Evolutionary conservation across 108 stramenopile species (phyloP).

Genomic region (Pelagomonas calceolata): DNA sequence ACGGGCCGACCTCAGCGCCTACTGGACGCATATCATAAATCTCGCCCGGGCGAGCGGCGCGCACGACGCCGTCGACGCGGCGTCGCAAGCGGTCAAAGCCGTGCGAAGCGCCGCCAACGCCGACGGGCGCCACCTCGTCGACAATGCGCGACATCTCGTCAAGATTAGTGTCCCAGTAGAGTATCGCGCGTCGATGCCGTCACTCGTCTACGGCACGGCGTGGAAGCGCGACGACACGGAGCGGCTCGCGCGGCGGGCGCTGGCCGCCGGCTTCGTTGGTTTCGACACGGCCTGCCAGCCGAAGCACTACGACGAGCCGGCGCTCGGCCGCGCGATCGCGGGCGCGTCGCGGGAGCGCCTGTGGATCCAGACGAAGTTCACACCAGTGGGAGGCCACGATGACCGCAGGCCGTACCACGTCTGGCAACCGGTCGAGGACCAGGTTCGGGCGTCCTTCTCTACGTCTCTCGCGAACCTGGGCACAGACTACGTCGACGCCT

Average conservation of each 20-base stretch:
- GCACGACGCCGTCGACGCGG: too few relatives aligned
- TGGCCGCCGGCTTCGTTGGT: conserved; percentile 62
- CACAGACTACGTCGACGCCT: conserved; percentile 66
- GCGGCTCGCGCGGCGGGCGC: conserved; percentile 50
- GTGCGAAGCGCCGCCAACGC: too few relatives aligned
- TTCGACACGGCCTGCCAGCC: conserved; percentile 89
- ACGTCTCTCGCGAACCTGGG: conserved; percentile 55
- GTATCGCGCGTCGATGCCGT: too few relatives aligned
- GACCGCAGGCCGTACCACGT: conserved; percentile 59
- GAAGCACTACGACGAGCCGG: conserved; percentile 72
- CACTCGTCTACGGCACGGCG: conserved; percentile 65
- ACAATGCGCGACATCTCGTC: too few relatives aligned
- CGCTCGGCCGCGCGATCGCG: conserved; percentile 54
- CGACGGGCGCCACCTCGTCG: too few relatives aligned
- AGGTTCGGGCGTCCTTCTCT: conserved; percentile 49
- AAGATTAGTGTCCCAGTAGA: too few relatives aligned
- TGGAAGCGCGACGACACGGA: conserved; percentile 81
- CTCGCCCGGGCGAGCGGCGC: too few relatives aligned
- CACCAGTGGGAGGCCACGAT: conserved; percentile 63
- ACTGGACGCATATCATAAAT: too few relatives aligned
- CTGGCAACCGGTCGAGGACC: conserved; percentile 35
- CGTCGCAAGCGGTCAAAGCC: too few relatives aligned
- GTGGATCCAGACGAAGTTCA: conserved; percentile 56
- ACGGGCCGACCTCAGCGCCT: too few relatives aligned
- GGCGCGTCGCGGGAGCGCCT: conserved; percentile 42